phyloP scores from a whole-genome alignment of 2,329 filamentous ascomycete genomes.

The Kalaharituber pfeilii region DNA sequence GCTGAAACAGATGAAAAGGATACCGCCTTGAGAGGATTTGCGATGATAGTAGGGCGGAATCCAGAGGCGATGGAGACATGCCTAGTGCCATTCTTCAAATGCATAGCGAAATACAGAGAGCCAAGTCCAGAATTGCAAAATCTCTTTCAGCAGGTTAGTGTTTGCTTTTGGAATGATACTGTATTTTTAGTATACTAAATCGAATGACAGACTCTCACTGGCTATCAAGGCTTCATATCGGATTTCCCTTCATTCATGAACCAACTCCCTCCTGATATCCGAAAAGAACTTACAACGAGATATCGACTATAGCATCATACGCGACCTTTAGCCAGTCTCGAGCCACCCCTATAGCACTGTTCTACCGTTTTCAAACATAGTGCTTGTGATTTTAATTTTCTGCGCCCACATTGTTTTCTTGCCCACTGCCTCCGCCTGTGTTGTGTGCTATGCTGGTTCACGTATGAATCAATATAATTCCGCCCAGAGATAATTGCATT shows the following conservation, averaged over 20 bases:
- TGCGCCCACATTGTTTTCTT: conserved; percentile 4
- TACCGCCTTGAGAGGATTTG: conserved; percentile 81
- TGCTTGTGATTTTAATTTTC: conserved; percentile 6
- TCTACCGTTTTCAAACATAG: conserved; percentile 1
- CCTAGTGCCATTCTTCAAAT: conserved; percentile 61
- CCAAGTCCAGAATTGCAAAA: conserved; percentile 50
- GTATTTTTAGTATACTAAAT: background rate
- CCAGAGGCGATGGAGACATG: conserved; percentile 82
- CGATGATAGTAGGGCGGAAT: conserved; percentile 65
- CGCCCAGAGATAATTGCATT: too few relatives aligned
- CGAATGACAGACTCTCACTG: conserved; percentile 16
- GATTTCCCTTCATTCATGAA: conserved; percentile 40
- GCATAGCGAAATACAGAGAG: conserved; percentile 63
- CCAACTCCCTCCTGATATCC: conserved; percentile 36
- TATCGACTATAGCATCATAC: conserved; percentile 34
- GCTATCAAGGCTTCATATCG: conserved; percentile 42
- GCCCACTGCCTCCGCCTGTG: conserved; percentile 1
- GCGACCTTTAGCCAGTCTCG: background rate
- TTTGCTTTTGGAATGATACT: background rate
- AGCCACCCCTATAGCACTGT: background rate
- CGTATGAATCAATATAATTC: too few relatives aligned
- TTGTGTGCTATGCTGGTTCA: too few relatives aligned
- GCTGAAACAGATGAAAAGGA: conserved; percentile 86
- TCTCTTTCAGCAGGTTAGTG: conserved; percentile 57
- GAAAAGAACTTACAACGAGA: conserved; percentile 33